Evolutionary conservation across 2,329 filamentous ascomycete species (phyloP).

Genomic region (Phyllosticta paracitricarpa): DNA sequence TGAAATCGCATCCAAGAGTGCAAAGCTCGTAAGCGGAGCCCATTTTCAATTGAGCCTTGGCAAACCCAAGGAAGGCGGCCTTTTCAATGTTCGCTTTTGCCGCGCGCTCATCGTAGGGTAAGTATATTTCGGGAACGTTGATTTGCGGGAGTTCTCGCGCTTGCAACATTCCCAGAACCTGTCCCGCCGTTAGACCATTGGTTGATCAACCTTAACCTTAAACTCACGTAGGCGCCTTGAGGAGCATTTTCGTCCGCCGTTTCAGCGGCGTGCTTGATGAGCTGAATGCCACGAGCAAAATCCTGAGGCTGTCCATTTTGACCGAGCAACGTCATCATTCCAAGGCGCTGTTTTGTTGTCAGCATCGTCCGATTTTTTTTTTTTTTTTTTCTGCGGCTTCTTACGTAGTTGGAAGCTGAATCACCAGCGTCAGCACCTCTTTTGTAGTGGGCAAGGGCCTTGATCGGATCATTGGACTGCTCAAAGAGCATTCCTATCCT

Average conservation of each 20-base stretch:
- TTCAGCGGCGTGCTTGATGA: slow-evolving; percentile 75
- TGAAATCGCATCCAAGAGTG: slow-evolving; percentile 88
- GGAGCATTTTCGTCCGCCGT: slow-evolving; percentile 92
- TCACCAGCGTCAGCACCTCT: slow-evolving; percentile 69
- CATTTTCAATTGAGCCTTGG: slow-evolving; percentile 96
- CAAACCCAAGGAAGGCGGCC: slow-evolving; percentile 88
- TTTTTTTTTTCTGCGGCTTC: not conserved
- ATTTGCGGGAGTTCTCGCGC: slow-evolving; percentile 88
- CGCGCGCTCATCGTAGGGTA: slow-evolving; percentile 61
- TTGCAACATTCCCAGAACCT: slow-evolving; percentile 81
- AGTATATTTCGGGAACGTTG: slow-evolving; percentile 58
- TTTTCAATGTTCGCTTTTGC: slow-evolving; percentile 90
- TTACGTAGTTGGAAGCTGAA: slow-evolving; percentile 65
- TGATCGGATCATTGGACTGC: slow-evolving; percentile 82
- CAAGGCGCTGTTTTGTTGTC: slow-evolving; percentile 47
- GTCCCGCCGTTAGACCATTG: slow-evolving; percentile 19
- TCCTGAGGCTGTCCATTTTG: slow-evolving; percentile 87
- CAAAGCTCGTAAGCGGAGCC: slow-evolving; percentile 91
- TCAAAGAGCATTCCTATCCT: slow-evolving; percentile 98
- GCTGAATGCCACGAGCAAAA: slow-evolving; percentile 63
- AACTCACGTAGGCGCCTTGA: slow-evolving; percentile 68
- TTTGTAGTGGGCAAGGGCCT: slow-evolving; percentile 85
- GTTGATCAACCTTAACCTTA: slow-evolving; percentile 18
- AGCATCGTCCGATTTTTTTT: slow-evolving; percentile 35
- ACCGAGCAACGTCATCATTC: slow-evolving; percentile 94